phyloP scores from a whole-genome alignment of 495 filamentous ascomycete species.

The Hypoxylon fuscum region DNA sequence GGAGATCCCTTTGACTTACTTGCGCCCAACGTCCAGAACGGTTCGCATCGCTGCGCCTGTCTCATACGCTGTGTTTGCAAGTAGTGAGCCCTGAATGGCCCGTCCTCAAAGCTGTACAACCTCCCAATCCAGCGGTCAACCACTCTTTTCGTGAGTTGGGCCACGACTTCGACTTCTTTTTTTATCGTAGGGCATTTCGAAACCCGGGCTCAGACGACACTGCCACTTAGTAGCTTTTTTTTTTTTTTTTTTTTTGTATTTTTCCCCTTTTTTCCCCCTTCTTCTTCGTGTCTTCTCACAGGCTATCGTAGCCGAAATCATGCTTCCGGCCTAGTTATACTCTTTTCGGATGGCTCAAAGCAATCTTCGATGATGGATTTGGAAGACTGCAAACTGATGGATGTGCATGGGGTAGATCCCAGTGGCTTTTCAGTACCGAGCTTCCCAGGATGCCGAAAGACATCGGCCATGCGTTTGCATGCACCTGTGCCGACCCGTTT shows the following conservation, averaged over 20 bases:
- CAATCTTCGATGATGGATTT: conserved; percentile 6
- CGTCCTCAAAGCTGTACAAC: conserved; percentile 27
- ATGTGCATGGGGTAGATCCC: not conserved
- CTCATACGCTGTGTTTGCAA: conserved; percentile 40
- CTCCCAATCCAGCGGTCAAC: conserved; percentile 34
- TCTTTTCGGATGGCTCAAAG: not conserved
- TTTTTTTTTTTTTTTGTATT: too few relatives aligned
- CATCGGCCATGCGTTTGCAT: conserved; percentile 41
- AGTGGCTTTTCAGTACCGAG: not conserved
- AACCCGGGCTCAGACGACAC: not conserved
- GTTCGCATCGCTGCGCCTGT: conserved; percentile 30
- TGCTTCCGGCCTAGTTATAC: not conserved
- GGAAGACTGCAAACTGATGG: not conserved
- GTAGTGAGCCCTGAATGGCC: conserved; percentile 26
- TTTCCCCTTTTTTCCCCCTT: too few relatives aligned
- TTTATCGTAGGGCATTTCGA: conserved; percentile 11
- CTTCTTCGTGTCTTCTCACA: not conserved
- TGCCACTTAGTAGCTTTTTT: not conserved
- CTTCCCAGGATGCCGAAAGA: conserved; percentile 10
- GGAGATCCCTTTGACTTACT: conserved; percentile 3
- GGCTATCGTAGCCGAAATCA: not conserved
- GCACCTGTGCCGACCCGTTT: conserved; percentile 27
- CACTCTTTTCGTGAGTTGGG: conserved; percentile 17
- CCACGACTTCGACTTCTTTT: conserved; percentile 26
- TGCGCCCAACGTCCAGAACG: conserved; percentile 18